Evolutionary conservation across 1,284 basidiomycete genomes (phyloP), one percentile per base, ranked within the genome.

Genomic region (Trametes polyzona): DNA sequence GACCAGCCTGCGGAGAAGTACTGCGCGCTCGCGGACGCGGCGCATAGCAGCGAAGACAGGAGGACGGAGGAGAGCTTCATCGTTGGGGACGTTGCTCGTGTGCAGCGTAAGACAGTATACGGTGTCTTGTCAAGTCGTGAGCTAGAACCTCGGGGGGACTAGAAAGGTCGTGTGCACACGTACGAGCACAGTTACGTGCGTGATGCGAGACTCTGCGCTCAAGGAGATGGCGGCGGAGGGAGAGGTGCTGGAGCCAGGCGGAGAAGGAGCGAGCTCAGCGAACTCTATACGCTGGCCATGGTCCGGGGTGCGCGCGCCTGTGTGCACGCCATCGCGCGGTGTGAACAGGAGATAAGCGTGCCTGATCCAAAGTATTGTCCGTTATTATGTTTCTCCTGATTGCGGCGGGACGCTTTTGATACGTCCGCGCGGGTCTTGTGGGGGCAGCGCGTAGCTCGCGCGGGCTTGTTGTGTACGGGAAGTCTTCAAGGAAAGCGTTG

Each of bases 1-100:
- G 75, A 68, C 90, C 90, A 92, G n/a, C 90, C 90, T 24, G 77
- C 76, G 2, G 88, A 91, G 70, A 91, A 86, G 70, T 91, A 91
- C 60, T 90, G 84, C 10, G 87, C 88, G 52, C 57, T 73, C 39
- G 70, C 78, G 17, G 77, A 73, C 14, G 70, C 67, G 43, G 71
- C 69, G 49, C 72, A 68, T 11, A 62, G 65, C 51, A 83, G 69
- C 33, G 67, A 71, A 50, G 73, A 66, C 62, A 77, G 67, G 53
- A 72, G 68, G 30, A 76, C 65, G 36, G 65, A 61, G 48, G 69
- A 70, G 57, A 76, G 59, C 75, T 77, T 86, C 87, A 89, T 89
- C 71, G 68, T 50, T 42, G 36, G n/a, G n/a, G n/a, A n/a, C n/a
- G n/a, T n/a, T n/a, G n/a, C n/a, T 52, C 43, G 52, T 39, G 44